Evolutionary conservation across 2,329 filamentous ascomycete genomes (phyloP).

Genomic region (Neofusicoccum sp.): DNA sequence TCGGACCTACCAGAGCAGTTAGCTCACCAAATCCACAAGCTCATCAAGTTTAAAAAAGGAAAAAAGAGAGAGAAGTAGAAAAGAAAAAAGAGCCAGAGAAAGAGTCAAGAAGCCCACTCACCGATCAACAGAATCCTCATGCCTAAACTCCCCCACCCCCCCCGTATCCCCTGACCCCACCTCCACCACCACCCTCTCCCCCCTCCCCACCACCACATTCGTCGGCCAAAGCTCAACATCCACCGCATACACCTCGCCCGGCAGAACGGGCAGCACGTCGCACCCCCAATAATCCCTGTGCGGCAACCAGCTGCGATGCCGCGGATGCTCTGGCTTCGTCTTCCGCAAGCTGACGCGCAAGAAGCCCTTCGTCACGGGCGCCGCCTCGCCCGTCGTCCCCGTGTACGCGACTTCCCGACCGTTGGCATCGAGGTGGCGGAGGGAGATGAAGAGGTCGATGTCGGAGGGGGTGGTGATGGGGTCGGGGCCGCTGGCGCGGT

Average conservation of each 20-base stretch:
- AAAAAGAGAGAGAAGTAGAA: not conserved
- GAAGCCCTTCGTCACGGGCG: slow-evolving; percentile 67
- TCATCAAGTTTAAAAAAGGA: too few relatives aligned
- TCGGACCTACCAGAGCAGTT: slow-evolving; percentile 33
- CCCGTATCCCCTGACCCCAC: slow-evolving; percentile 59
- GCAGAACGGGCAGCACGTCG: slow-evolving; percentile 58
- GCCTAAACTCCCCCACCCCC: slow-evolving; percentile 60
- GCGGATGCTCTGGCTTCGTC: slow-evolving; percentile 53
- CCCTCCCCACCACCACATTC: slow-evolving; percentile 58
- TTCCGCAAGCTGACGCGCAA: slow-evolving; percentile 61
- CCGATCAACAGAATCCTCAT: slow-evolving; percentile 56
- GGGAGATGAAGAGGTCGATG: slow-evolving; percentile 61
- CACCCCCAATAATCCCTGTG: slow-evolving; percentile 61
- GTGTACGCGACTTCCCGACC: slow-evolving; percentile 66
- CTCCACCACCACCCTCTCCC: slow-evolving; percentile 59
- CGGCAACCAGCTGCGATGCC: slow-evolving; percentile 58
- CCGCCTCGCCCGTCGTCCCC: slow-evolving; percentile 65
- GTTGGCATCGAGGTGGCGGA: slow-evolving; percentile 58
- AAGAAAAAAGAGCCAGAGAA: not conserved
- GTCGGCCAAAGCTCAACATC: slow-evolving; percentile 69
- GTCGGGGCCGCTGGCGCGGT: slow-evolving; percentile 43
- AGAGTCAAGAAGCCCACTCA: slow-evolving; percentile 31
- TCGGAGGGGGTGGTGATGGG: slow-evolving; percentile 50
- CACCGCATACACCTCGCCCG: slow-evolving; percentile 59
- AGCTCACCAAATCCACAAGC: too few relatives aligned